These are phyloP conservation scores for Candida morakotiae DNA, from an alignment of 805 yeast species.

Conservation along the genomic window DNA sequence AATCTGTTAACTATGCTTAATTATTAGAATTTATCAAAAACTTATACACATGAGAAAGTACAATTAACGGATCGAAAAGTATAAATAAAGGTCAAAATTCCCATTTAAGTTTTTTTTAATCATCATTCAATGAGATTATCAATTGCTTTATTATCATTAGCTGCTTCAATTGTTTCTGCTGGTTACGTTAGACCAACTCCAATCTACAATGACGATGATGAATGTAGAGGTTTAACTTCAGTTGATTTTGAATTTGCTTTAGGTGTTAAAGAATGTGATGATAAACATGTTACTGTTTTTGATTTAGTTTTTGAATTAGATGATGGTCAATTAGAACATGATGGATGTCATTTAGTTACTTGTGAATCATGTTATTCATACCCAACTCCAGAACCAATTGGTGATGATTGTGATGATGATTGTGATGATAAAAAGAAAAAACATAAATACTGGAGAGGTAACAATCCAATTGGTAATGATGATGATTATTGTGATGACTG, in stretches of 20 bases:
- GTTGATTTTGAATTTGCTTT: not conserved
- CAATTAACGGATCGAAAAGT: no score
- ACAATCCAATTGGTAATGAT: no score
- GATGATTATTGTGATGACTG: not conserved
- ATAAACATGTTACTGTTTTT: not conserved
- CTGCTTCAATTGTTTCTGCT: not conserved
- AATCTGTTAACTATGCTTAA: no score
- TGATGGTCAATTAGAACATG: not conserved
- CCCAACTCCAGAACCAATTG: not conserved
- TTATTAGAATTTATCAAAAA: no score
- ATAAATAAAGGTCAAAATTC: no score
- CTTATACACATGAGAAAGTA: no score
- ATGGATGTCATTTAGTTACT: not conserved
- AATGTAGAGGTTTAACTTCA: not conserved
- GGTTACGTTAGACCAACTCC: not conserved
- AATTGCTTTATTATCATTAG: not conserved
- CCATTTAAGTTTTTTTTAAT: no score
- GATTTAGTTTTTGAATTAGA: not conserved
- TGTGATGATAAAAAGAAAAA: not conserved
- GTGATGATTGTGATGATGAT: not conserved
- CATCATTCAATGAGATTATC: not conserved
- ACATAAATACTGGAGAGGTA: no score
- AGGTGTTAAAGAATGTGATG: not conserved
- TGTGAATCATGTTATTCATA: not conserved
- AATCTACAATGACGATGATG: not conserved